Evolutionary conservation across 371 early-diverging fungal species (phyloP), one percentile per base, ranked within the genome.

Genomic region (Zopfochytrium polystomum): DNA sequence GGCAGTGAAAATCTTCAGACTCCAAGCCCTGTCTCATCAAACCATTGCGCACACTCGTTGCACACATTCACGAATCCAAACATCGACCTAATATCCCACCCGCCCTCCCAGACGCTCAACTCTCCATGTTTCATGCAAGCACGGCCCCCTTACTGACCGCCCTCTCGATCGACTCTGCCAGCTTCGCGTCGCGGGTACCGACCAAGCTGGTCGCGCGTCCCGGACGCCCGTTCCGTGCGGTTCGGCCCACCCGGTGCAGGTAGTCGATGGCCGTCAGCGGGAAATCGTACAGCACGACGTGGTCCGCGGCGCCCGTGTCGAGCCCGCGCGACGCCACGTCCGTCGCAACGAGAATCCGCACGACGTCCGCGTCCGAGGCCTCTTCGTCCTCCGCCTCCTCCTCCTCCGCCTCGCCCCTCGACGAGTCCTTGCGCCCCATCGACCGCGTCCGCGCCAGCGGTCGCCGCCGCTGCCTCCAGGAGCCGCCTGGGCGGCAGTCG

Each of bases 181-280:
- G 77, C 57, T 81, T 76, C 32, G 86, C 74, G 71, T 92, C 91
- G 58, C 86, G 85, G 49, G 85, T 82, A 7, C 86, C 85, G 2
- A 95, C 81, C 50, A 95, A 75, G 27, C 86, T 83, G 7, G 93
- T 91, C 3, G 93, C 91, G 50, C 90, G 84, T 11, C 99, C 99
- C 9, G 72, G 73, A 13, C 81, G 79, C 2, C 96, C 95, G 1
- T 87, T 89, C 44, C 97, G 80, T 2, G 93, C 99, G 0, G 99
- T 97, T 31, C 99, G 77, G 0, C 99, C 99, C 0, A 90, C 87
- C n/a, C 99, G 85, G 74, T 99, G 99, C 50, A 97, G 67, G 72
- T 94, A 99, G 71, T 95, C 93, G 22, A 95, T 87, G 0, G 87
- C 87, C 2, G 87, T 90, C 9, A 88, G 85, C 1, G 99, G 98